Conservation (phyloP, 163 green algal species). For the Volvox carteri region DNA sequence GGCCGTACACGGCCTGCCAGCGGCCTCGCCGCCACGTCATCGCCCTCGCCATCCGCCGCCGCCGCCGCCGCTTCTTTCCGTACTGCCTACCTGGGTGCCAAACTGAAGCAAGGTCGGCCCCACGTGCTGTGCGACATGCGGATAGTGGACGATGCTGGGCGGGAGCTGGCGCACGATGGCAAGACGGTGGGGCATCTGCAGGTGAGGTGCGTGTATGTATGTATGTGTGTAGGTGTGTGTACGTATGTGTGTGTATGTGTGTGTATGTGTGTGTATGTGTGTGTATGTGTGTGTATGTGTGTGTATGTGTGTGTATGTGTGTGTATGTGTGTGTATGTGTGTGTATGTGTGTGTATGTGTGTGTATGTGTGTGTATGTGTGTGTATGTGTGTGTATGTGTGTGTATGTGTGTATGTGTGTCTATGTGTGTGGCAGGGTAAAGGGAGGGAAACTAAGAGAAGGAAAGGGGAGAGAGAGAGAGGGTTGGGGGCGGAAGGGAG, state of each 20-base stretch:
- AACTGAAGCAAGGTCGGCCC: conserved; percentile 77
- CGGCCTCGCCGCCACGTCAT: neutral
- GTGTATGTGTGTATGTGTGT: too few relatives aligned
- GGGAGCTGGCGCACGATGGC: conserved; percentile 82
- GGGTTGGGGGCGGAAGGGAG: neutral
- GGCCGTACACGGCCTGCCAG: conserved; percentile 20
- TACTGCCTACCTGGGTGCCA: conserved; percentile 32
- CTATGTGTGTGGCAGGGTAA: too few relatives aligned
- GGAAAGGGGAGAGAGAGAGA: neutral
- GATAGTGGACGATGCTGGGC: conserved; percentile 80
- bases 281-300: too few relatives aligned
- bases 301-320: too few relatives aligned
- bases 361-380: too few relatives aligned
- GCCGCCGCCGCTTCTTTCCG: conserved; percentile 3
- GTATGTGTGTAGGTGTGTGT: too few relatives aligned
- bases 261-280: too few relatives aligned
- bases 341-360: too few relatives aligned
- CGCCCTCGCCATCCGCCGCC: neutral
- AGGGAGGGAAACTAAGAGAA: neutral
- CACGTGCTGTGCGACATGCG: conserved; percentile 83
- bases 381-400: too few relatives aligned
- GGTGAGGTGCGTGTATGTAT: too few relatives aligned
- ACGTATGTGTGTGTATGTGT: too few relatives aligned
- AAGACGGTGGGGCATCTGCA: conserved; percentile 83
- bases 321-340: too few relatives aligned